Evolutionary conservation across 805 yeast genomes (phyloP).

Genomic region (Ogataea paraovalis): DNA sequence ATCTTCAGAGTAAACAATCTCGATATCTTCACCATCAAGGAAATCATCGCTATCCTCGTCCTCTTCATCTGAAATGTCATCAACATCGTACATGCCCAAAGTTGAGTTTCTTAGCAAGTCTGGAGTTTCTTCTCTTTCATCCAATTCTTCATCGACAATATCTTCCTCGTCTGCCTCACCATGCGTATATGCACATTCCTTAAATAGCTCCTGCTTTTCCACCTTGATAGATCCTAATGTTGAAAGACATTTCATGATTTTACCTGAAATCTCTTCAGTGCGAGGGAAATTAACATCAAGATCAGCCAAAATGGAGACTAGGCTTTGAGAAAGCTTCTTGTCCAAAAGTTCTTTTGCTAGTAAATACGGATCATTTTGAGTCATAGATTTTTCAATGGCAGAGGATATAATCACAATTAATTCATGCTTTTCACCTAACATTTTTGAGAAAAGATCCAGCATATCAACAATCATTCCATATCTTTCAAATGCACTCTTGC

Average conservation of each 20-base stretch:
- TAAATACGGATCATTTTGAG: slow-evolving; percentile 57
- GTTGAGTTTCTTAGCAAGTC: slow-evolving; percentile 86
- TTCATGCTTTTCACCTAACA: slow-evolving; percentile 41
- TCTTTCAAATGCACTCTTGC: slow-evolving; percentile 36
- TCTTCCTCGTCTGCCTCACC: slow-evolving; percentile 51
- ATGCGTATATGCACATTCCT: slow-evolving; percentile 29
- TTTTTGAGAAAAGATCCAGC: slow-evolving; percentile 42
- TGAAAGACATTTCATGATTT: slow-evolving; percentile 56
- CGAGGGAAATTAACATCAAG: slow-evolving; percentile 74
- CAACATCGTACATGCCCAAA: slow-evolving; percentile 89
- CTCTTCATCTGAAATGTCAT: slow-evolving; percentile 46
- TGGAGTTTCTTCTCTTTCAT: slow-evolving; percentile 65
- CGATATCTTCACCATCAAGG: slow-evolving; percentile 31
- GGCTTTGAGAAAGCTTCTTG: slow-evolving; percentile 51
- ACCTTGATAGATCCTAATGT: slow-evolving; percentile 53
- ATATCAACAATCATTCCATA: slow-evolving; percentile 55
- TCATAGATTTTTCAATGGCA: slow-evolving; percentile 42
- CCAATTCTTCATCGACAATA: slow-evolving; percentile 60
- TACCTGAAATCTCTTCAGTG: slow-evolving; percentile 54
- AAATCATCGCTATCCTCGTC: slow-evolving; percentile 30
- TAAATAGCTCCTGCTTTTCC: slow-evolving; percentile 54
- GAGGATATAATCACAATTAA: slow-evolving; percentile 24
- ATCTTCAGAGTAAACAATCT: slow-evolving; percentile 26
- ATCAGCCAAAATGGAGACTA: slow-evolving; percentile 57
- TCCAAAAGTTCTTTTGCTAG: slow-evolving; percentile 68